Percentiles rank a stretch among this genome's conserved stretches.
These are phyloP conservation scores for Stylosanthes scabra DNA, from an alignment of 331 rosid genomes.

Conservation along the genomic window DNA sequence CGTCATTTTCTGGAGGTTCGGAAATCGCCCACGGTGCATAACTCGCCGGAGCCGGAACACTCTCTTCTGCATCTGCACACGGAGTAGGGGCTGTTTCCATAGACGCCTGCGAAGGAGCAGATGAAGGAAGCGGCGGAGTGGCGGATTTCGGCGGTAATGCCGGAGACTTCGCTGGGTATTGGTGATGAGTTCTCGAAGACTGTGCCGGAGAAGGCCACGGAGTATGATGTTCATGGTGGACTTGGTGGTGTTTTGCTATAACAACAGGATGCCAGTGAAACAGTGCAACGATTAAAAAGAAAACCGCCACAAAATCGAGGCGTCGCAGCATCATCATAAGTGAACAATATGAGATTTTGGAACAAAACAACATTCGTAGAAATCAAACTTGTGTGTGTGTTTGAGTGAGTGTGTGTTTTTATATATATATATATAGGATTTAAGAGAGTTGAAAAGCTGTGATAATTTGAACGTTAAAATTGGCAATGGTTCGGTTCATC, in stretches of 20 bases:
- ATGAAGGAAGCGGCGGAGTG: slow-evolving; percentile 39
- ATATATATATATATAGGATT: not conserved
- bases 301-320: not conserved
- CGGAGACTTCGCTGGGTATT: slow-evolving; percentile 47
- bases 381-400: not conserved
- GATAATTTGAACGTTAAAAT: not conserved
- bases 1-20: too few species aligned
- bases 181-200: slow-evolving; percentile 23
- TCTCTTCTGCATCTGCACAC: too few species aligned
- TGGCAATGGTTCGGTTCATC: not conserved
- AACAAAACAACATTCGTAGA: not conserved
- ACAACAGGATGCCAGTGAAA: not conserved
- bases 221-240: slow-evolving; percentile 54
- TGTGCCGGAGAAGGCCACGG: slow-evolving; percentile 29
- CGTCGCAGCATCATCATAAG: slow-evolving; percentile 24
- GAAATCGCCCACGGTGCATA: too few species aligned
- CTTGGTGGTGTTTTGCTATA: slow-evolving; percentile 46
- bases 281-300: slow-evolving; percentile 28
- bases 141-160: slow-evolving; percentile 38
- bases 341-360: not conserved
- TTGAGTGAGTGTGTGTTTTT: not conserved
- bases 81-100: slow-evolving; percentile 20
- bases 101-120: slow-evolving; percentile 34
- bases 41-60: too few species aligned
- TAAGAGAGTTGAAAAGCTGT: not conserved